Base-by-base conservation (phyloP, 2,329 filamentous ascomycete genomes). In the Ceratocystis cacaofunesta region DNA sequence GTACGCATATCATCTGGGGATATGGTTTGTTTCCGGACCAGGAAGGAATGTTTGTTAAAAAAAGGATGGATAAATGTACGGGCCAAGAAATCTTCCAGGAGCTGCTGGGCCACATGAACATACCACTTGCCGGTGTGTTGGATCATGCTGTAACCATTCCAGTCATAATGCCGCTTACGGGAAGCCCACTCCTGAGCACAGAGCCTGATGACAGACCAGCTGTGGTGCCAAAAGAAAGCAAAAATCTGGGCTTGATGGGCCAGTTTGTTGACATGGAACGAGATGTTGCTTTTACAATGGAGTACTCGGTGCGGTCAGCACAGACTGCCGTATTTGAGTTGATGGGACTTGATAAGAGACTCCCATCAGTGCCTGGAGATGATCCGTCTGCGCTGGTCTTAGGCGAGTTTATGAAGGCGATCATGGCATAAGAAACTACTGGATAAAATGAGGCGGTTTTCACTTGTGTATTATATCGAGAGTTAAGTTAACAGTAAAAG, bases 221-320 rank as follows among this genome's bases (percentile, higher is more conserved):
- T n/a, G 71, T 77, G 0, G 73, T 77, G 57, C 76, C 76, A 0
- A 64, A 71, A 19, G 72, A 72, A 4, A 71, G 71, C 28, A 71
- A 68, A 25, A 78, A 78, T 69, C 69, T 77, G 60, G 76, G 73
- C 0, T 70, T 77, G 22, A 69, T 78, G 43, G 75, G 76, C 12
- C 75, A 77, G 68, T 78, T 75, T 70, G 75, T 76, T 19, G 76
- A 77, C 69, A 74, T 76, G 25, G 70, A 70, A 10, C 70, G 72
- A 32, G 75, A 77, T 68, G 73, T 71, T 36, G 75, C 75, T 28
- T 69, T 69, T 62, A 69, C 68, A 3, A 67, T 67, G 62, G 68
- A 78, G 67, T 77, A 78, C 69, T 74, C 72, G 3, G 71, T 72
- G 44, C 68, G 71, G 41, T 71, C 71, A 7, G 75, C 73, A 28